Evolutionary conservation across 2,329 filamentous ascomycete species (phyloP).

Genomic region (Escovopsis sp.): DNA sequence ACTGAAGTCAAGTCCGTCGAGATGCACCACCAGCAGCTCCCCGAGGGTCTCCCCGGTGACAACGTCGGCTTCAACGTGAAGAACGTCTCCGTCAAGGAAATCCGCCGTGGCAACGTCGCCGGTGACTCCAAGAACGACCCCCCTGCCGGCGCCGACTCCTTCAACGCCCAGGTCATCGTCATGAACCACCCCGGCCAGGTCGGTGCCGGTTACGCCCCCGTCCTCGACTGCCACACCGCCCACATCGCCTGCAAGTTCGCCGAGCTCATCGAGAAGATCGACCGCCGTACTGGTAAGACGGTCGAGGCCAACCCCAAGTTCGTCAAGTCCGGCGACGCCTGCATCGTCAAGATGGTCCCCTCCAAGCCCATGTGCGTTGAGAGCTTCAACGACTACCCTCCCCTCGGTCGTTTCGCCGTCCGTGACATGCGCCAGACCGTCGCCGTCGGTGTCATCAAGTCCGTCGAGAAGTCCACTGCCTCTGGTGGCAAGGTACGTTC

Average conservation of each 20-base stretch:
- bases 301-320: constrained; percentile 90
- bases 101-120: constrained; percentile 98
- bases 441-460: constrained; percentile 91
- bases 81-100: constrained; percentile 99
- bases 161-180: constrained; percentile 99
- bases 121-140: constrained; percentile 99
- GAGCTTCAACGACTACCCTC: constrained; percentile 99
- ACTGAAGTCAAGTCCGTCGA: constrained; percentile 99
- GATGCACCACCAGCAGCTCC: constrained; percentile 99
- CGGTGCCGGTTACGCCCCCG: constrained; percentile 96
- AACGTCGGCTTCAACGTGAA: constrained; percentile 99
- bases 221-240: constrained; percentile 99
- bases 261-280: constrained; percentile 99
- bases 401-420: constrained; percentile 99
- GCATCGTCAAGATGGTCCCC: constrained; percentile 99
- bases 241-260: constrained; percentile 99
- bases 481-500: constrained; percentile 38
- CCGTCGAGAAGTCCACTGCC: constrained; percentile 50
- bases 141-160: constrained; percentile 72
- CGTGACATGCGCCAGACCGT: constrained; percentile 94
- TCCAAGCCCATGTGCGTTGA: constrained; percentile 99
- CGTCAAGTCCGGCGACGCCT: constrained; percentile 99
- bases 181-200: constrained; percentile 99
- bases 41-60: constrained; percentile 93
- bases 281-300: constrained; percentile 98